These are phyloP conservation scores for Blepharisma stoltei DNA, from an alignment of 73 alveolate genomes.

Conservation along the genomic window DNA sequence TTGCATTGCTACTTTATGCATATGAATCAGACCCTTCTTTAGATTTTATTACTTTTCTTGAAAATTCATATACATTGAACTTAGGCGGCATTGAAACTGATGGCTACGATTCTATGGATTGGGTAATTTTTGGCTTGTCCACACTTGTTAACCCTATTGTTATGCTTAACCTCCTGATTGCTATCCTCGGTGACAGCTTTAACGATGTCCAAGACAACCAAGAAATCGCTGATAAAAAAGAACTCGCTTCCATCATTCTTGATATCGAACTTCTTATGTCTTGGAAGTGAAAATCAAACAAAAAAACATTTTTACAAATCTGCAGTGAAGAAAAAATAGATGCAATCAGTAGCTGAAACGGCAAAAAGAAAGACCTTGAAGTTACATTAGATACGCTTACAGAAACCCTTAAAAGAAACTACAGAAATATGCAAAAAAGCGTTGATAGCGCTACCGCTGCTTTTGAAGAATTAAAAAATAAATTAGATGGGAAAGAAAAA, in stretches of 20 bases:
- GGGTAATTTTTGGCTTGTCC: conserved; percentile 34
- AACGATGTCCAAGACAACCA: conserved; percentile 34
- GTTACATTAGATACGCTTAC: no score
- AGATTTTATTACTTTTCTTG: neutral
- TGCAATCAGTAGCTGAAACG: no score
- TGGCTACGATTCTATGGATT: conserved; percentile 2
- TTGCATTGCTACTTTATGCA: conserved; percentile 8
- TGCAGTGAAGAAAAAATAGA: conserved; percentile 7
- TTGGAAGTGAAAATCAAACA: conserved; percentile 26
- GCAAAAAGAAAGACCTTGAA: no score
- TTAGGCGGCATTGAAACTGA: conserved; percentile 38
- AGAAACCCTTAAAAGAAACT: no score
- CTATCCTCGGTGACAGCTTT: conserved; percentile 45
- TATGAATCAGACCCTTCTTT: neutral
- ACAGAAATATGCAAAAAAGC: no score
- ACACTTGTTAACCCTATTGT: conserved; percentile 36
- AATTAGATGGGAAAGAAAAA: no score
- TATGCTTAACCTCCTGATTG: conserved; percentile 33
- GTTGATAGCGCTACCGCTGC: no score
- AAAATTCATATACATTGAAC: conserved; percentile 13
- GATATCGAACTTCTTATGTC: conserved; percentile 37
- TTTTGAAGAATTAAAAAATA: no score
- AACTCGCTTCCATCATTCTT: conserved; percentile 31
- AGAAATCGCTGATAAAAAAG: conserved; percentile 35
- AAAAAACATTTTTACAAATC: neutral